phyloP scores from a whole-genome alignment of 202 grass and related monocot species.

The Setaria italica region DNA sequence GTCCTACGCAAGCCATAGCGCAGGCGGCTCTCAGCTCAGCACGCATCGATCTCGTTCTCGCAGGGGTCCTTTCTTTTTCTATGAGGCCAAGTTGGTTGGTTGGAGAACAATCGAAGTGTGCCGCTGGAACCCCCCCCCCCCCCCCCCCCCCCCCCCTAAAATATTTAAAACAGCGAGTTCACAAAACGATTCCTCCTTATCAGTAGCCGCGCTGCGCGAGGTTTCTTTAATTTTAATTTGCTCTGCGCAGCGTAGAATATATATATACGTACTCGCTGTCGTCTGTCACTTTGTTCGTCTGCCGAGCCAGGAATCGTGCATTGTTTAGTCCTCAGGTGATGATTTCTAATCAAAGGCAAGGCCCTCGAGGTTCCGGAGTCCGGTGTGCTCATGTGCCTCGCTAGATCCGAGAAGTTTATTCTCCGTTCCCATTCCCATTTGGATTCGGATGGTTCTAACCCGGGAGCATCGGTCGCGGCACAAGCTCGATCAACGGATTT shows the following conservation, averaged over 20 bases:
- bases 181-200: constrained; percentile 39
- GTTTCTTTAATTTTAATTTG: not conserved
- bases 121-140: not conserved
- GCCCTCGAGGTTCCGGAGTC: constrained; percentile 13
- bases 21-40: not conserved
- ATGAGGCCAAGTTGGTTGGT: not conserved
- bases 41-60: too few species aligned
- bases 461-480: not conserved
- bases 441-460: not conserved
- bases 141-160: not conserved
- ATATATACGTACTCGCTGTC: not conserved
- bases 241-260: constrained; percentile 14
- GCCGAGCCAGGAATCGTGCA: not conserved
- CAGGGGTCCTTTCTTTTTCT: not conserved
- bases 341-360: not conserved
- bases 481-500: not conserved
- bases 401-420: constrained; percentile 43
- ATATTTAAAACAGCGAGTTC: not conserved
- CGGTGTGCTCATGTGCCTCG: constrained; percentile 1
- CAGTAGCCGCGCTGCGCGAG: not conserved
- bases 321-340: not conserved
- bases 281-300: not conserved
- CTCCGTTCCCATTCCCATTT: not conserved
- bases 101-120: not conserved
- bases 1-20: constrained; percentile 2